These are phyloP conservation scores for Tephrocybe sp. DNA, from an alignment of 768 basidiomycete species.

Conservation along the genomic window DNA sequence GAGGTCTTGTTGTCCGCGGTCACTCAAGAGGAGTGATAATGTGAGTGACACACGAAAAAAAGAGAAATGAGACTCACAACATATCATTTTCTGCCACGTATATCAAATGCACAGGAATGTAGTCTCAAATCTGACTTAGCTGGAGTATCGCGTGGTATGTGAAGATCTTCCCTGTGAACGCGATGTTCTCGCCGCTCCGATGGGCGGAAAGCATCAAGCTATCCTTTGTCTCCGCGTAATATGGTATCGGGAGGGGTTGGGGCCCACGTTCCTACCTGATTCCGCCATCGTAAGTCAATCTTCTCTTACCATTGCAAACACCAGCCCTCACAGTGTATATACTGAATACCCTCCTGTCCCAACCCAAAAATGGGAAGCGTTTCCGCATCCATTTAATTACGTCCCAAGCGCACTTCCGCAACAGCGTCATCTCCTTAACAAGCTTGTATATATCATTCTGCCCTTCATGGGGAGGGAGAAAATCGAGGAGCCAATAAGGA, in stretches of 20 bases:
- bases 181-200: slow-evolving; percentile 24
- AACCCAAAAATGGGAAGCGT: slow-evolving; percentile 22
- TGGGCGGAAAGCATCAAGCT: slow-evolving; percentile 28
- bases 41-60: no score
- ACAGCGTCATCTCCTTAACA: slow-evolving; percentile 22
- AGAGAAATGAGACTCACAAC: slow-evolving; percentile 21
- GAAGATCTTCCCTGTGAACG: slow-evolving; percentile 24
- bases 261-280: slow-evolving; percentile 28
- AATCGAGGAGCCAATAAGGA: slow-evolving; percentile 27
- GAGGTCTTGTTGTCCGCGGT: slow-evolving; percentile 25
- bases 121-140: slow-evolving; percentile 26
- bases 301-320: no score
- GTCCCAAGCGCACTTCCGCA: slow-evolving; percentile 25
- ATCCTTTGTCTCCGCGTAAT: slow-evolving; percentile 25
- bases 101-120: slow-evolving; percentile 28
- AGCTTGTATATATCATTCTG: slow-evolving; percentile 26
- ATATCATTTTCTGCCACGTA: slow-evolving; percentile 30
- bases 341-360: slow-evolving; percentile 27
- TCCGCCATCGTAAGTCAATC: neutral
- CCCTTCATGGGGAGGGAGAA: slow-evolving; percentile 20
- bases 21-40: slow-evolving; percentile 10
- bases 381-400: slow-evolving; percentile 23
- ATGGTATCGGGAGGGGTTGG: slow-evolving; percentile 25
- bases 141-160: slow-evolving; percentile 24
- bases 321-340: slow-evolving; percentile 21